These are phyloP conservation scores for Rhizoclosmatium sp. DNA, from an alignment of 192 early-diverging fungal species.

Conservation along the genomic window DNA sequence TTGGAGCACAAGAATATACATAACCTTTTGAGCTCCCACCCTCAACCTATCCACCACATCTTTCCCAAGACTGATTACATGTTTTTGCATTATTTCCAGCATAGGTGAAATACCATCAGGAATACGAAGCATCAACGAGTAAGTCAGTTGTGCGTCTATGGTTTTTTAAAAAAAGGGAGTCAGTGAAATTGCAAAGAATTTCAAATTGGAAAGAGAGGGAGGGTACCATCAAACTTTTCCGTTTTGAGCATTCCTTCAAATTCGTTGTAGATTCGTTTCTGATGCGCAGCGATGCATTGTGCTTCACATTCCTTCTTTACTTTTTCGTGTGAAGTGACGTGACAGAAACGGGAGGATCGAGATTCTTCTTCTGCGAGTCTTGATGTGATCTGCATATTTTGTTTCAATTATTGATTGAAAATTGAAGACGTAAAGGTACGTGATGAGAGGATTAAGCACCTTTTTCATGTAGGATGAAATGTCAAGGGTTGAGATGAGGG, in stretches of 20 bases:
- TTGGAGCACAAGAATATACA: not conserved
- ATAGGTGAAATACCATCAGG: constrained; percentile 67
- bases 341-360: constrained; percentile 68
- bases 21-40: constrained; percentile 58
- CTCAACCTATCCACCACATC: constrained; percentile 61
- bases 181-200: not conserved
- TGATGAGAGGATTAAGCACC: constrained; percentile 38
- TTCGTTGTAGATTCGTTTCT: constrained; percentile 67
- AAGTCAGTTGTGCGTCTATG: constrained; percentile 73
- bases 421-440: not conserved
- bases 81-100: constrained; percentile 68
- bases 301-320: constrained; percentile 78
- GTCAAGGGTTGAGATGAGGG: constrained; percentile 57
- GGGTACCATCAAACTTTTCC: constrained; percentile 65
- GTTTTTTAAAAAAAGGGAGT: not conserved
- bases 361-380: constrained; percentile 69
- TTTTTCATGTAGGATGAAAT: constrained; percentile 79
- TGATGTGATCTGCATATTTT: constrained; percentile 49
- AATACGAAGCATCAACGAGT: constrained; percentile 70
- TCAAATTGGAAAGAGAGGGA: not conserved
- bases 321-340: constrained; percentile 71
- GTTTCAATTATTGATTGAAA: too few species aligned
- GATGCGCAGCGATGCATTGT: constrained; percentile 77
- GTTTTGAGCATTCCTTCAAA: constrained; percentile 74
- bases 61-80: constrained; percentile 66